These are phyloP conservation scores for Phytophthora boehmeriae DNA, from an alignment of 352 stramenopile species.

Conservation along the genomic window DNA sequence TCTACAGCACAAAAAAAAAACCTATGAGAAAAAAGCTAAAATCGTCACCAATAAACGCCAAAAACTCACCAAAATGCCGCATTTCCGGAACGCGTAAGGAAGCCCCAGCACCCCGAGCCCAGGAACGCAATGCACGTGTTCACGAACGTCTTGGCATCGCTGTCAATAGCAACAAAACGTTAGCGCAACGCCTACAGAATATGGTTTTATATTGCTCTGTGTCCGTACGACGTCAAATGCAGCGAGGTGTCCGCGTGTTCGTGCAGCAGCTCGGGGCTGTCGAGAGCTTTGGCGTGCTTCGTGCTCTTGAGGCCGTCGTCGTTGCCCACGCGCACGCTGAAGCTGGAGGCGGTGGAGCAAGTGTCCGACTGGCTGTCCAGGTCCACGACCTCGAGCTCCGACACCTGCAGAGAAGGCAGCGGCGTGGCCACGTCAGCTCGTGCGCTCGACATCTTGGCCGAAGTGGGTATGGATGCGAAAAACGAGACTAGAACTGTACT, in stretches of 20 bases:
- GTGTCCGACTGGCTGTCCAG: constrained; percentile 31
- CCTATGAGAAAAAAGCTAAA: not conserved
- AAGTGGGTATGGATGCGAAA: constrained; percentile 12
- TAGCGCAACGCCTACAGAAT: constrained; percentile 5
- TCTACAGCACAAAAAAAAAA: constrained; percentile 28
- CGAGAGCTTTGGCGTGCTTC: constrained; percentile 8
- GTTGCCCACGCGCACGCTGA: constrained; percentile 16
- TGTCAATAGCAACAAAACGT: constrained; percentile 16
- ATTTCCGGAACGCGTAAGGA: constrained; percentile 90
- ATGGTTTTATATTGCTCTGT: too few species aligned
- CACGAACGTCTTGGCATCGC: constrained; percentile 67
- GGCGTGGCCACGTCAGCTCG: constrained; percentile 4
- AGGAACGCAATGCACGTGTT: constrained; percentile 93
- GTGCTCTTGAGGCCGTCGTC: constrained; percentile 14
- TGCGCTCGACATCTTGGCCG: constrained; percentile 11
- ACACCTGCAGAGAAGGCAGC: constrained; percentile 27
- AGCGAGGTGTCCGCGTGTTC: constrained; percentile 27
- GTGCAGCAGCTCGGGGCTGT: constrained; percentile 20
- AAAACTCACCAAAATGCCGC: constrained; percentile 75
- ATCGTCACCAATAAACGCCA: constrained; percentile 7
- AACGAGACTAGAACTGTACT: too few species aligned
- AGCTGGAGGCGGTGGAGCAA: constrained; percentile 36
- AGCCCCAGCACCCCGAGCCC: constrained; percentile 89
- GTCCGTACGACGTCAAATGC: constrained; percentile 54
- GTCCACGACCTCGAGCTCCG: constrained; percentile 35